These are phyloP conservation scores for Capsicum pubescens DNA, from an alignment of 257 asterid species.

Conservation along the genomic window DNA sequence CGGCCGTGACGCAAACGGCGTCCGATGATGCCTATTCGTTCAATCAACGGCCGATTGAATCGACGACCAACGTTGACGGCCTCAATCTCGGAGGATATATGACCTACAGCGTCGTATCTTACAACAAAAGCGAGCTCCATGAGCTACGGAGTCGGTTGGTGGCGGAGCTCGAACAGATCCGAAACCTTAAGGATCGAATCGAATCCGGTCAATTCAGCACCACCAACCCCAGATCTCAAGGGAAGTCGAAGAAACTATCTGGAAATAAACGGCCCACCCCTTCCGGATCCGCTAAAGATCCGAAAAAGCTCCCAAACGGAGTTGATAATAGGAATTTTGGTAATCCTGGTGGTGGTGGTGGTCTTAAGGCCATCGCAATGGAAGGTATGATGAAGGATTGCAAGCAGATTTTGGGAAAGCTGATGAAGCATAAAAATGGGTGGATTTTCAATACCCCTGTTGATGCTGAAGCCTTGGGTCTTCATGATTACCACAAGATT, in stretches of 20 bases:
- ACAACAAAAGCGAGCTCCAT: conserved; percentile 56
- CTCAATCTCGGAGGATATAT: conserved; percentile 62
- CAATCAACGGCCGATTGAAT: conserved; percentile 58
- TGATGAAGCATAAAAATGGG: conserved; percentile 67
- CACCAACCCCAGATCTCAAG: conserved; percentile 57
- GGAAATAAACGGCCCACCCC: conserved; percentile 57
- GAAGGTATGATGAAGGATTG: conserved; percentile 76
- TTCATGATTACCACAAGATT: conserved; percentile 87
- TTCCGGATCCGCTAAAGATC: conserved; percentile 52
- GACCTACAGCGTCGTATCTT: conserved; percentile 58
- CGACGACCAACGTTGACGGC: conserved; percentile 54
- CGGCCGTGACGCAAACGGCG: conserved; percentile 75
- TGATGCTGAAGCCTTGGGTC: conserved; percentile 67
- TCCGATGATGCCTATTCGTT: conserved; percentile 95
- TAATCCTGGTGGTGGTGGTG: conserved; percentile 12
- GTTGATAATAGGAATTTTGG: conserved; percentile 40
- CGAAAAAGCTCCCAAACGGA: conserved; percentile 43
- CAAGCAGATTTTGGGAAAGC: conserved; percentile 61
- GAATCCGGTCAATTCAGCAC: conserved; percentile 64
- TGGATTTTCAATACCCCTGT: conserved; percentile 74
- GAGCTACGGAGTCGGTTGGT: conserved; percentile 68
- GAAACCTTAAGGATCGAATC: conserved; percentile 67
- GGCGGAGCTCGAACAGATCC: conserved; percentile 81
- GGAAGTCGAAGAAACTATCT: conserved; percentile 53
- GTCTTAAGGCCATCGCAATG: conserved; percentile 38